Evolutionary conservation across 1,139 yeast genomes (phyloP), one percentile per base, ranked within the genome.

Genomic region (Arxiozyma slooffiae): DNA sequence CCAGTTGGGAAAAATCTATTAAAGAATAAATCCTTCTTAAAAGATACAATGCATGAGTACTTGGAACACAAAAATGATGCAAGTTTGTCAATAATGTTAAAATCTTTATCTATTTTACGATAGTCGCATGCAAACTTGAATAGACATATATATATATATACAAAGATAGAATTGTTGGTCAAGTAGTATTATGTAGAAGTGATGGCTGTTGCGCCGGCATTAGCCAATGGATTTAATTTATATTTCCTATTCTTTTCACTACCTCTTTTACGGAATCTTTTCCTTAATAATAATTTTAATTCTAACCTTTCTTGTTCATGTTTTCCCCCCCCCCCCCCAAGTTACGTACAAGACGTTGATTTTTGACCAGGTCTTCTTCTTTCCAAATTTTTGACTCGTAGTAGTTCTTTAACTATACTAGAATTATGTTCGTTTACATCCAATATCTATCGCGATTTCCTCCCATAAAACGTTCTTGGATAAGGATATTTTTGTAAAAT

Each of bases 1-100:
- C 90, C 92, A 2, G 82, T 83, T 8, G 87, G 89, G 0, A 81
- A 82, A 61, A 77, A 80, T 53, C 67, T 86, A 58, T 67, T 71
- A 7, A 73, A 78, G 52, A 71, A 74, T 48, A 73, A 74, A 14
- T 76, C 75, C 0, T 55, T 60, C 24, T 72, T 85, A n/a, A 68
- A 67, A 39, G 69, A 69, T 1, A 67, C 80, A 7, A 70, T 84
- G 16, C 66, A 64, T 1, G 63, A 69, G 7, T 75, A 77, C 38
- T 47, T 56, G 4, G 44, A 52, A 16, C 51, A 52, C 41, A 52
- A 48, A 7, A 50, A 52, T 41, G 48, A 56, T 22, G 50, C 52
- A 6, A 51, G 53, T 41, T 22, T 58, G 44, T 52, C 57, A 16
- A 43, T 43, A 26, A 62, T 62, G 64, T 47, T 60, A 41, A 53